Evolutionary conservation across 441 rosid species (phyloP).

Genomic region (Populus hybrid): DNA sequence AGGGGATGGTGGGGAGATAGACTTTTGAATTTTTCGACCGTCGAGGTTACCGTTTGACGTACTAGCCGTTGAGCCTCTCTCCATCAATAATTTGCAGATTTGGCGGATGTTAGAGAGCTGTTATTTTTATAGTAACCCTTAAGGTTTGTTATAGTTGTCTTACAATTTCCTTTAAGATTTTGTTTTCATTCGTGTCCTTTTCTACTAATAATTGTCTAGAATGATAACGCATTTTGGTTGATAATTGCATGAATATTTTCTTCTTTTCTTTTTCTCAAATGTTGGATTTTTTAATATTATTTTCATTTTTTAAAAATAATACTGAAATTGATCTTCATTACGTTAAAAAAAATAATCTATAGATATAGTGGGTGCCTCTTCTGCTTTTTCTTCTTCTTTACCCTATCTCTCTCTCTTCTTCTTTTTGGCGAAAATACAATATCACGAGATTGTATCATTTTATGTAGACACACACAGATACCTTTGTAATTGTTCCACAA

Average conservation of each 20-base stretch:
- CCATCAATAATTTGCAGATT: constrained; percentile 12
- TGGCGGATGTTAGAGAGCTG: neutral
- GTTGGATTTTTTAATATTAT: neutral
- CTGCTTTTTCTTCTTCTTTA: no score
- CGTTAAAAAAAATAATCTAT: no score
- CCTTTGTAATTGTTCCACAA: no score
- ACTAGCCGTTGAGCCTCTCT: constrained; percentile 52
- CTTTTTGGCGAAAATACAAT: no score
- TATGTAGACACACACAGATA: no score
- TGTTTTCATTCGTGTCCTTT: neutral
- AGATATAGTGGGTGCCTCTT: no score
- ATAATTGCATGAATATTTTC: neutral
- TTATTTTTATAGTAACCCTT: constrained; percentile 1
- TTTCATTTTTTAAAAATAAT: neutral
- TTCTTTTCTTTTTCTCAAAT: neutral
- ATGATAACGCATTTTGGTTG: neutral
- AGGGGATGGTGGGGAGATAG: constrained; percentile 19
- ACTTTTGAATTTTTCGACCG: constrained; percentile 45
- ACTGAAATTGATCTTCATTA: no score
- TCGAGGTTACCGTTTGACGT: constrained; percentile 44
- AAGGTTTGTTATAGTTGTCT: neutral
- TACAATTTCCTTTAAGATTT: neutral
- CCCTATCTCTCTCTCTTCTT: no score
- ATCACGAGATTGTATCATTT: no score
- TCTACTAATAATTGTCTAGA: neutral